Conservation (phyloP, 208 protist genomes). For the Leishmania tarentolae region DNA sequence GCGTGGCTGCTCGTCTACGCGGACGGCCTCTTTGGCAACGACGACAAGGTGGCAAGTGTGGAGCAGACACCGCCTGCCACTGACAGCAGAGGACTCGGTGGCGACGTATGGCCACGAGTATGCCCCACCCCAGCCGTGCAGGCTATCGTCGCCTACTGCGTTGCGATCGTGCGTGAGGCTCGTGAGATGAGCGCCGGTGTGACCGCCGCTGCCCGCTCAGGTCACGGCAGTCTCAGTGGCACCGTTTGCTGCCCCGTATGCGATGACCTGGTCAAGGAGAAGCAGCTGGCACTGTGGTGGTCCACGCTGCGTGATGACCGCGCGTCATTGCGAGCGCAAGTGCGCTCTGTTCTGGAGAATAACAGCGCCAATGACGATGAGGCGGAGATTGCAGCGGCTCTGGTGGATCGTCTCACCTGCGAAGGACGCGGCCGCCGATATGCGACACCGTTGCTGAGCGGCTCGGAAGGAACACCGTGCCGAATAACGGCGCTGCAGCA, state of each 20-base stretch:
- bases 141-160: slow-evolving; percentile 39
- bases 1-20: slow-evolving; percentile 60
- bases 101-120: slow-evolving; percentile 9
- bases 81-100: background rate
- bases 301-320: slow-evolving; percentile 44
- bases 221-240: background rate
- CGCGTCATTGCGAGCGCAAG: slow-evolving; percentile 23
- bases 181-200: slow-evolving; percentile 32
- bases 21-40: slow-evolving; percentile 24
- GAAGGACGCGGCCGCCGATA: slow-evolving; percentile 24
- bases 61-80: background rate
- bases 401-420: slow-evolving; percentile 14
- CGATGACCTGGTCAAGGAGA: slow-evolving; percentile 31
- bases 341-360: slow-evolving; percentile 26
- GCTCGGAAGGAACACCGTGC: slow-evolving; percentile 11
- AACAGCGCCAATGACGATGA: slow-evolving; percentile 14
- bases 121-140: slow-evolving; percentile 18
- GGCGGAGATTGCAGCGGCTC: slow-evolving; percentile 3
- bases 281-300: slow-evolving; percentile 35
- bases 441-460: slow-evolving; percentile 30
- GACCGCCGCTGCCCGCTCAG: slow-evolving; percentile 12
- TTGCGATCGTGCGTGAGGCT: slow-evolving; percentile 49
- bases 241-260: slow-evolving; percentile 48
- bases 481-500: slow-evolving; percentile 20
- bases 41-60: background rate